A percentile compares a stretch with the other conserved stretches of the same genome.
Conservation (phyloP, 23 red algal genomes). For the Rhodosorus marinus region DNA sequence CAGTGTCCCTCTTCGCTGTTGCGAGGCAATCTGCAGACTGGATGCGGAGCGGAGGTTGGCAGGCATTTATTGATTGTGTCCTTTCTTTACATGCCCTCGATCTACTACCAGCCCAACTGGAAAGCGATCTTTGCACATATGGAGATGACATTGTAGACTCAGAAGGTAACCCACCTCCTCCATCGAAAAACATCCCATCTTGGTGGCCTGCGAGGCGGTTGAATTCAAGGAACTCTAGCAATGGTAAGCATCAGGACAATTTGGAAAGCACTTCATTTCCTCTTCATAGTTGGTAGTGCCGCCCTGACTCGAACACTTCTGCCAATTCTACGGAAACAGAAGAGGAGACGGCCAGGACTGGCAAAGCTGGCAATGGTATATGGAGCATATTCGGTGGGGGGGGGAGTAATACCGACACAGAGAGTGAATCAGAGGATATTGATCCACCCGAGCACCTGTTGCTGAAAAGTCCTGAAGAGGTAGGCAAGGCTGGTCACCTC, state of each 20-base stretch:
- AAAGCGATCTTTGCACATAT: not conserved
- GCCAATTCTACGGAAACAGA: too few relatives aligned
- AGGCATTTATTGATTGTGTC: not conserved
- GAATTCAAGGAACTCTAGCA: too few relatives aligned
- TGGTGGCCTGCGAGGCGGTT: too few relatives aligned
- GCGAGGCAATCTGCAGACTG: not conserved
- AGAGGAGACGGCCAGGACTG: too few relatives aligned
- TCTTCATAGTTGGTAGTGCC: not conserved
- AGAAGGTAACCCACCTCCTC: not conserved
- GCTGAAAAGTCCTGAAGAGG: not conserved
- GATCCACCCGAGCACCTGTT: not conserved
- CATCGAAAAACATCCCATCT: not conserved
- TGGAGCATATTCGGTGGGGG: not conserved
- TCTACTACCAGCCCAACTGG: not conserved
- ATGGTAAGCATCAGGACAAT: too few relatives aligned
- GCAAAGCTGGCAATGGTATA: too few relatives aligned
- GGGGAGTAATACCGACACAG: not conserved
- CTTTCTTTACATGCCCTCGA: not conserved
- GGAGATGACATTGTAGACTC: not conserved
- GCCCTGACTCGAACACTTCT: too few relatives aligned
- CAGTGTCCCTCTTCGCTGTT: not conserved
- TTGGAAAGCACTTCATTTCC: not conserved
- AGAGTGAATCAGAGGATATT: not conserved
- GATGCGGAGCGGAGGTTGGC: not conserved
- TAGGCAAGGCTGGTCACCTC: not conserved